These are phyloP conservation scores for Brassica hybrid DNA, from an alignment of 441 rosid genomes.

Conservation along the genomic window DNA sequence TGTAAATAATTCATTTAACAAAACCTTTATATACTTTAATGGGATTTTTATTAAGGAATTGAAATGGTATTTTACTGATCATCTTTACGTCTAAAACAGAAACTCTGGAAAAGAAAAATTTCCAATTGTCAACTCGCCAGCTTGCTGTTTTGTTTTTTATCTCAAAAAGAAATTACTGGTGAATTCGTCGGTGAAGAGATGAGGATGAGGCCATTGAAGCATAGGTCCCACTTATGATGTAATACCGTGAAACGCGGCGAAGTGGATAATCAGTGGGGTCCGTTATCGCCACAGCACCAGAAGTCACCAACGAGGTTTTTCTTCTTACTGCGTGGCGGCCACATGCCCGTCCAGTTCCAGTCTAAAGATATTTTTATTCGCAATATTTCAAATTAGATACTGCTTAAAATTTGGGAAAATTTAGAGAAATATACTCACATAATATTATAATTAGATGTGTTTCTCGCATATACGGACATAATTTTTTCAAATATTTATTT, in stretches of 20 bases:
- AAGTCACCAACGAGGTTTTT: slow-evolving; percentile 15
- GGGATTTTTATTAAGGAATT: neutral
- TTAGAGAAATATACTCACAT: too few species aligned
- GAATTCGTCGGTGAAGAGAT: slow-evolving; percentile 35
- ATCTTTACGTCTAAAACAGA: neutral
- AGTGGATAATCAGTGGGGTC: slow-evolving; percentile 21
- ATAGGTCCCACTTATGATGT: slow-evolving; percentile 16
- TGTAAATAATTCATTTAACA: neutral
- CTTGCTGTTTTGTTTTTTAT: neutral
- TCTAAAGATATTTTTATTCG: too few species aligned
- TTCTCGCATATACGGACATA: too few species aligned
- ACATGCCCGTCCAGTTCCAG: slow-evolving; percentile 9
- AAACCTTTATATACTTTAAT: neutral
- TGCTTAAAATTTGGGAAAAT: too few species aligned
- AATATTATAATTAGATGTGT: too few species aligned
- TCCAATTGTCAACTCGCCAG: slow-evolving; percentile 11
- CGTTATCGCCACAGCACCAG: neutral
- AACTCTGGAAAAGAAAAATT: neutral
- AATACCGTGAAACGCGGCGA: slow-evolving; percentile 27
- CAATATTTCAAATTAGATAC: too few species aligned
- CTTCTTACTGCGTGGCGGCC: slow-evolving; percentile 22
- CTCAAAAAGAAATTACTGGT: neutral
- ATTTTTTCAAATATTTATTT: too few species aligned
- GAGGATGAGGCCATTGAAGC: slow-evolving; percentile 21
- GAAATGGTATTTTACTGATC: neutral